Conservation (phyloP, 305 asterid genomes). For the Nicotiana rustica region DNA sequence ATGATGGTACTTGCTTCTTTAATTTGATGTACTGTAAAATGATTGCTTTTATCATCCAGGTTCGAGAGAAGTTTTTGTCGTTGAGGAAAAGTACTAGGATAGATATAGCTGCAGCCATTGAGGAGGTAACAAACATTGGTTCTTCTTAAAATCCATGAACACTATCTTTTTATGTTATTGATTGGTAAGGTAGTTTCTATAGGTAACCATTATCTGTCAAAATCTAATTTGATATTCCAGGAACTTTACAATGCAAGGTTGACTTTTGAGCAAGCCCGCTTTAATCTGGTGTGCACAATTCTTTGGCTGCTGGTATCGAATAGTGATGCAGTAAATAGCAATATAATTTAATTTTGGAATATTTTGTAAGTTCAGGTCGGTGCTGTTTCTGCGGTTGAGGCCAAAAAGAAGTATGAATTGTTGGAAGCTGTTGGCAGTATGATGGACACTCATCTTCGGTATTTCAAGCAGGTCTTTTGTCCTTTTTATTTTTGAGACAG, state of each 20-base stretch:
- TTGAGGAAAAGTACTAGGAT: constrained; percentile 86
- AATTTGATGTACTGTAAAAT: constrained; percentile 22
- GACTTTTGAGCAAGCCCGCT: constrained; percentile 89
- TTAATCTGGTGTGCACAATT: constrained; percentile 70
- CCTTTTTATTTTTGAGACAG: constrained; percentile 41
- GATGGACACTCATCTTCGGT: constrained; percentile 91
- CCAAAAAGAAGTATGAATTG: constrained; percentile 88
- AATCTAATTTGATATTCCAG: constrained; percentile 96
- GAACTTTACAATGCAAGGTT: constrained; percentile 93
- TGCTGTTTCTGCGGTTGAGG: constrained; percentile 87
- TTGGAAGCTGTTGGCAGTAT: constrained; percentile 88
- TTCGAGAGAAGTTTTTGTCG: constrained; percentile 89
- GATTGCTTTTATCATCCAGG: constrained; percentile 52
- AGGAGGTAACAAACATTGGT: constrained; percentile 71
- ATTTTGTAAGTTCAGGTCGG: constrained; percentile 64
- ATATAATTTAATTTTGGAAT: constrained; percentile 22
- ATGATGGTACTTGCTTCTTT: neutral
- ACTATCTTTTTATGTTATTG: constrained; percentile 40
- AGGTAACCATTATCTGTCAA: constrained; percentile 68
- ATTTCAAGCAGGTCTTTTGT: constrained; percentile 74
- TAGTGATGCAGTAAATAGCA: constrained; percentile 23
- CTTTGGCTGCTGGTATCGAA: constrained; percentile 35
- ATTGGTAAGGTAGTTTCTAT: constrained; percentile 61
- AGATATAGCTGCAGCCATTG: constrained; percentile 80
- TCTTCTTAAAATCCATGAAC: constrained; percentile 36